Percentiles rank a stretch among this genome's conserved stretches.
Conservation (phyloP, 129 eudicot species). For the Daucus carota region DH1_v3.0 NC_030387.2:37523501-37524000, state of each 20-base stretch:
- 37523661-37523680: conserved; percentile 4
- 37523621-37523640: not conserved
- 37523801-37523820: no score
- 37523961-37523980: not conserved
- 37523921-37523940: not conserved
- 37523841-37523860: no score
- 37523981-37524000: not conserved
- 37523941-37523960: not conserved
- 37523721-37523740: not conserved
- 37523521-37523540: not conserved
- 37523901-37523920: not conserved
- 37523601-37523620: not conserved
- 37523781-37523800: no score
- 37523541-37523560: not conserved
- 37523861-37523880: no score
- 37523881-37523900: not conserved
- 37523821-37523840: no score
- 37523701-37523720: not conserved
- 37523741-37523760: not conserved
- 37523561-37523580: not conserved
- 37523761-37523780: not conserved
- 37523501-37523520: not conserved
- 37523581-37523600: not conserved
- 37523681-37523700: not conserved
- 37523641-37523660: not conserved